These are phyloP conservation scores for Coemansia pectinata DNA, from an alignment of 192 early-diverging fungal genomes.

Conservation along the genomic window DNA sequence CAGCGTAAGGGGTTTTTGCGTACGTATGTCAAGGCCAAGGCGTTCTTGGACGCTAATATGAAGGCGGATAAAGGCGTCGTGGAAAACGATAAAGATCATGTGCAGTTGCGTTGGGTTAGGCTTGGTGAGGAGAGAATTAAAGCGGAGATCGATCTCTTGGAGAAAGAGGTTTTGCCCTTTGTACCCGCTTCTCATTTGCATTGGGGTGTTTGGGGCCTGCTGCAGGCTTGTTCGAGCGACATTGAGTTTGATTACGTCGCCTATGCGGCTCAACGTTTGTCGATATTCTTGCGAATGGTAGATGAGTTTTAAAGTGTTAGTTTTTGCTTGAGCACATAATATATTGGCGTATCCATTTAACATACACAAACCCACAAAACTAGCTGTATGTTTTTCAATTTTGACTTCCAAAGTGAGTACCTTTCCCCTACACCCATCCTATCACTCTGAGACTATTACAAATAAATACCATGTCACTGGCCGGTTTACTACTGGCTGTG, in stretches of 20 bases:
- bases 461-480: too few species aligned
- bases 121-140: slow-evolving; percentile 22
- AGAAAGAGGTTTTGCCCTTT: slow-evolving; percentile 35
- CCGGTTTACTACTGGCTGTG: too few species aligned
- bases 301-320: slow-evolving; percentile 2
- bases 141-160: slow-evolving; percentile 23
- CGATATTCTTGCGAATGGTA: slow-evolving; percentile 46
- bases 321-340: background rate
- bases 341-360: background rate
- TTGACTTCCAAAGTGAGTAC: too few species aligned
- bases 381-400: too few species aligned
- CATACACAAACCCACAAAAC: too few species aligned
- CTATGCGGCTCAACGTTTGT: slow-evolving; percentile 63
- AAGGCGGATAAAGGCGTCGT: slow-evolving; percentile 25
- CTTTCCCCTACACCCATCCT: too few species aligned
- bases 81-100: slow-evolving; percentile 18
- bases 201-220: slow-evolving; percentile 81
- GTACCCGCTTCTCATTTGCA: slow-evolving; percentile 60
- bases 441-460: too few species aligned
- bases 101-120: slow-evolving; percentile 17
- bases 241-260: slow-evolving; percentile 78
- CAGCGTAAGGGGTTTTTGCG: slow-evolving; percentile 64
- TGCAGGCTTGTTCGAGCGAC: slow-evolving; percentile 73
- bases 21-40: slow-evolving; percentile 64
- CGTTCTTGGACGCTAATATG: slow-evolving; percentile 46